Base-by-base conservation (phyloP, 2,329 filamentous ascomycete genomes). In the Colletotrichum limetticola region DNA sequence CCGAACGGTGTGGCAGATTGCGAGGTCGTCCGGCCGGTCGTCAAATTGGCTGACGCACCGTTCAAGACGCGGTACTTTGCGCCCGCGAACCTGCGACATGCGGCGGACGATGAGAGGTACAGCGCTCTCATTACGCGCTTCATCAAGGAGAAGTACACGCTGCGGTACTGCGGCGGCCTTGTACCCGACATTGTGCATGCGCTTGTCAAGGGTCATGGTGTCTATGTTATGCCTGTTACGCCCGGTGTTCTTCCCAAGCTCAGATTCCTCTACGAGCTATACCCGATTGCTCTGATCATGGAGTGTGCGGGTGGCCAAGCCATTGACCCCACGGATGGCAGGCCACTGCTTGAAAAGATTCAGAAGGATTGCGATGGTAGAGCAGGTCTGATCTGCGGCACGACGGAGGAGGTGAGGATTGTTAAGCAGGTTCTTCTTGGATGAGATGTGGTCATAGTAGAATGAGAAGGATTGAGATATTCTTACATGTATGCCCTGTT, bases 101-200 rank as follows among this genome's bases (percentile, higher is more conserved):
- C 90, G 0, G 85, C 86, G 0, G 86, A 91, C 22, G 82, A 87
- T 57, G 76, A 79, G 6, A 75, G 76, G 32, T 92, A 92, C 78
- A 83, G 85, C 79, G 70, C 63, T 0, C 83, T 92, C 0, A 80
- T 92, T 5, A 80, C 81, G 28, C 78, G 82, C 5, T 91, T 86
- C 72, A 86, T 92, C 8, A 59, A 74, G n/a, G 78, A 86, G 53
- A 85, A 85, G 76, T 92, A 91, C 77, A 91, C 90, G 1, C 82
- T 92, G 49, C 83, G 90, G 2, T 92, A 92, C 76, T 86, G 85
- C 22, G 90, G 90, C 0, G 90, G 90, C 0, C 79, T 92, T 4
- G 90, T 92, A 3, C 90, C 90, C 0, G 90, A 92, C 68, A 81
- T 92, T 0, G 86, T 88, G 14, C 90, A 92, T 71, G 85, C 86